phyloP scores from a whole-genome alignment of 495 filamentous ascomycete genomes.

The Aspergillus homomorphus region DNA sequence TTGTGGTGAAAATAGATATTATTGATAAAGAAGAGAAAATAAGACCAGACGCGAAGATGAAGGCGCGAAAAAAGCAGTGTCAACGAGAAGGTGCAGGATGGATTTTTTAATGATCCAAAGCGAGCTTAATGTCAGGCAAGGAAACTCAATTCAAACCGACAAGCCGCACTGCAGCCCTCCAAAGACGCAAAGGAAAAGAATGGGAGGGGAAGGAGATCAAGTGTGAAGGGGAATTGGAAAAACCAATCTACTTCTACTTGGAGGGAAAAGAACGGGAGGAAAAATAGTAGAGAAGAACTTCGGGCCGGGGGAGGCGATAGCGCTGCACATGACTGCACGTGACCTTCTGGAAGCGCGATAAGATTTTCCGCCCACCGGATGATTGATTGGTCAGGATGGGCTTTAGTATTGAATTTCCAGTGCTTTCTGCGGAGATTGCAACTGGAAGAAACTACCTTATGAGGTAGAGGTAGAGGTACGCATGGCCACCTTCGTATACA shows the following conservation, averaged over 20 bases:
- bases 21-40: neutral
- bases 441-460: no score
- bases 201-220: slow-evolving; percentile 22
- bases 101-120: neutral
- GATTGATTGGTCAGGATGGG: neutral
- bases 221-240: slow-evolving; percentile 4
- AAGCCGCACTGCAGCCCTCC: slow-evolving; percentile 35
- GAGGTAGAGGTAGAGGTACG: no score
- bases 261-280: neutral
- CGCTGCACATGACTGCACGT: slow-evolving; percentile 3
- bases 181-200: slow-evolving; percentile 23
- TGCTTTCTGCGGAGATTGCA: neutral
- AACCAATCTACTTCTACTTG: neutral
- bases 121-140: slow-evolving; percentile 4
- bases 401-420: neutral
- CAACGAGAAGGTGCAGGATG: slow-evolving; percentile 5
- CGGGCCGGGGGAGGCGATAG: neutral
- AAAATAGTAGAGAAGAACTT: slow-evolving; percentile 7
- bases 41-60: neutral
- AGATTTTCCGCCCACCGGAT: neutral
- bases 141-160: slow-evolving; percentile 15
- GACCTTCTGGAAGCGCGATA: neutral
- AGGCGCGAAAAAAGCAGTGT: neutral
- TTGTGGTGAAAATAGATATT: neutral
- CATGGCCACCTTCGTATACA: no score